Evolutionary conservation across 345 rosid species (phyloP).

Genomic region (Theobroma cacao): DNA sequence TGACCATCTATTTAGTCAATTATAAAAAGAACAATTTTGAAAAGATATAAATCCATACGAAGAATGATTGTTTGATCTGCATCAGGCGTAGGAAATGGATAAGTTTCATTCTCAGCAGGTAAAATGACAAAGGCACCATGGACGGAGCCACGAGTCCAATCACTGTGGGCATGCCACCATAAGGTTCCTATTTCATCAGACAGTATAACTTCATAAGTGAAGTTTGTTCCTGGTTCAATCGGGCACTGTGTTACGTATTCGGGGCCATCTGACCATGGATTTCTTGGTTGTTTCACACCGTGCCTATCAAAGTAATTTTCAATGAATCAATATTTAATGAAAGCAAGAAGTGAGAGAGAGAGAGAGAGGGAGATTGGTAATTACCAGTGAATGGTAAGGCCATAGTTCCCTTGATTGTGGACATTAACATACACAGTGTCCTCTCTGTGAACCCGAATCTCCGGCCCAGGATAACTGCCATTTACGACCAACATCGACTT

Average conservation of each 20-base stretch:
- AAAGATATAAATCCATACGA: slow-evolving; percentile 15
- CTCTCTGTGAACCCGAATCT: slow-evolving; percentile 35
- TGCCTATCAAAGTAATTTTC: slow-evolving; percentile 30
- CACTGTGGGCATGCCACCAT: slow-evolving; percentile 62
- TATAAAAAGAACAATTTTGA: background rate
- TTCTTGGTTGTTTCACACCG: slow-evolving; percentile 52
- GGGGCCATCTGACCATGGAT: slow-evolving; percentile 57
- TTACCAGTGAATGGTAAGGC: slow-evolving; percentile 53
- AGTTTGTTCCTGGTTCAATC: slow-evolving; percentile 34
- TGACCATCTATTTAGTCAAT: too few relatives aligned
- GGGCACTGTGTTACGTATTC: slow-evolving; percentile 50
- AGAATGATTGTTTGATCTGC: slow-evolving; percentile 33
- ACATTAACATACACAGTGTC: slow-evolving; percentile 44
- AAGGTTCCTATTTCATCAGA: slow-evolving; percentile 43
- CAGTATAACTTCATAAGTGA: slow-evolving; percentile 34
- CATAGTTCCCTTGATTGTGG: slow-evolving; percentile 41
- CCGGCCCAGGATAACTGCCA: slow-evolving; percentile 46
- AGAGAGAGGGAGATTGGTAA: too few relatives aligned
- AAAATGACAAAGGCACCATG: slow-evolving; percentile 36
- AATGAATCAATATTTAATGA: background rate
- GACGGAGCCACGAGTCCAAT: slow-evolving; percentile 43
- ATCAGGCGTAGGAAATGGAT: slow-evolving; percentile 29
- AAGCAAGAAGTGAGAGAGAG: background rate
- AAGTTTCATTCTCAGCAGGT: slow-evolving; percentile 20
- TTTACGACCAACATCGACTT: slow-evolving; percentile 44